phyloP scores from a whole-genome alignment of 140 eudicot species.

The Ambrosia hybrid region DNA sequence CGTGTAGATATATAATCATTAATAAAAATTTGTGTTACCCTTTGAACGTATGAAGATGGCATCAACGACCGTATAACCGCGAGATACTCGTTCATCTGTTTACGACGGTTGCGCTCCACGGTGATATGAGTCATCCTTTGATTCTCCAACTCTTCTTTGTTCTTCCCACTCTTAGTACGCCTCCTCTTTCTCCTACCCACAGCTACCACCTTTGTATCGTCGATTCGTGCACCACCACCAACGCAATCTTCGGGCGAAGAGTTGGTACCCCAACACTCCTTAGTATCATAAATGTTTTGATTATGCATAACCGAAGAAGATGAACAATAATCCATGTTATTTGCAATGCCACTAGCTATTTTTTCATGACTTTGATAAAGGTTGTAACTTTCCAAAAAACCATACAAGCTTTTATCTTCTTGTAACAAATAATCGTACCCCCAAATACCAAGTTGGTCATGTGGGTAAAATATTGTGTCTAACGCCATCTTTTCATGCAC shows the following conservation, averaged over 20 bases:
- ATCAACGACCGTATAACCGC: slow-evolving; percentile 63
- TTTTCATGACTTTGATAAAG: slow-evolving; percentile 13
- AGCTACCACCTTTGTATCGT: background rate
- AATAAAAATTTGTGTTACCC: slow-evolving; percentile 40
- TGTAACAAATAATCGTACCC: slow-evolving; percentile 36
- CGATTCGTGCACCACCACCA: background rate
- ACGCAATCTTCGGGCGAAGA: slow-evolving; percentile 39
- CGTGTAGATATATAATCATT: too few species aligned
- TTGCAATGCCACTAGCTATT: slow-evolving; percentile 15
- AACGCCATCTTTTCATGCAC: slow-evolving; percentile 47
- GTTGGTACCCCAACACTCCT: slow-evolving; percentile 34
- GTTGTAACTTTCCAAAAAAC: slow-evolving; percentile 28
- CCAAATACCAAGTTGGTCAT: slow-evolving; percentile 37
- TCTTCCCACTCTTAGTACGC: slow-evolving; percentile 34
- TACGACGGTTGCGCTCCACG: slow-evolving; percentile 81
- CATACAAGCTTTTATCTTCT: slow-evolving; percentile 28
- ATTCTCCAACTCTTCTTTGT: slow-evolving; percentile 56
- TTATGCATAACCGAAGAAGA: slow-evolving; percentile 42
- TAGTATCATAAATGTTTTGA: slow-evolving; percentile 12
- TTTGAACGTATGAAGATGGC: slow-evolving; percentile 80
- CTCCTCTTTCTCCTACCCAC: slow-evolving; percentile 34
- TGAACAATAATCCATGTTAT: slow-evolving; percentile 31
- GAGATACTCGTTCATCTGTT: slow-evolving; percentile 83
- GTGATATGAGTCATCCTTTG: slow-evolving; percentile 93
- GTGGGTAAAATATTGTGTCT: slow-evolving; percentile 48